Evolutionary conservation across 164 flowering plant genomes (phyloP).

Genomic region (Sedum album): DNA sequence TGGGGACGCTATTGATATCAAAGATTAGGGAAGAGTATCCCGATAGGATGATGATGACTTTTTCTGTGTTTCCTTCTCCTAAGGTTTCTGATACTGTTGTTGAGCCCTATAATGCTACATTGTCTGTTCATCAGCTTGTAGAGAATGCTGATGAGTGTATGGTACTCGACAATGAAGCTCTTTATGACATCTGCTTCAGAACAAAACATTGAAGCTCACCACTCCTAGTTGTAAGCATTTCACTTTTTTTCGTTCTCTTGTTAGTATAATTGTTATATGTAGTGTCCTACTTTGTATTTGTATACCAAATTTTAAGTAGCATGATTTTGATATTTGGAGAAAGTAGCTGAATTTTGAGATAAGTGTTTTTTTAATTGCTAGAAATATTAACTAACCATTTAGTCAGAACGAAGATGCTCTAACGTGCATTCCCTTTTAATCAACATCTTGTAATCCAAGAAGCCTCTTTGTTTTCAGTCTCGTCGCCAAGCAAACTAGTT

Average conservation of each 20-base stretch:
- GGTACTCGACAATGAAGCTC: constrained; percentile 10
- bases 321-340: background rate
- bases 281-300: background rate
- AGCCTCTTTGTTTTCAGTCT: background rate
- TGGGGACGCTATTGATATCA: constrained; percentile 9
- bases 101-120: constrained; percentile 10
- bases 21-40: constrained; percentile 10
- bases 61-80: constrained; percentile 10
- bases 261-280: too few species aligned
- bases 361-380: too few species aligned
- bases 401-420: background rate
- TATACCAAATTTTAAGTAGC: background rate
- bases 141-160: constrained; percentile 12
- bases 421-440: background rate
- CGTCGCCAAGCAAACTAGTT: background rate
- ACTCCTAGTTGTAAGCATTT: constrained; percentile 11
- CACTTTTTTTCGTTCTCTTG: background rate
- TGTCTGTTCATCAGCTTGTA: constrained; percentile 10
- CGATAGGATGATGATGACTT: constrained; percentile 10
- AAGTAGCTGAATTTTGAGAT: background rate
- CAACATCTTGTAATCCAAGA: background rate
- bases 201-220: constrained; percentile 10
- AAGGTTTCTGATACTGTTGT: constrained; percentile 10
- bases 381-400: too few species aligned
- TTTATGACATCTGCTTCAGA: constrained; percentile 9